These are phyloP conservation scores for Sporisorium graminicola DNA, from an alignment of 1,284 basidiomycete species.

Conservation along the genomic window DNA sequence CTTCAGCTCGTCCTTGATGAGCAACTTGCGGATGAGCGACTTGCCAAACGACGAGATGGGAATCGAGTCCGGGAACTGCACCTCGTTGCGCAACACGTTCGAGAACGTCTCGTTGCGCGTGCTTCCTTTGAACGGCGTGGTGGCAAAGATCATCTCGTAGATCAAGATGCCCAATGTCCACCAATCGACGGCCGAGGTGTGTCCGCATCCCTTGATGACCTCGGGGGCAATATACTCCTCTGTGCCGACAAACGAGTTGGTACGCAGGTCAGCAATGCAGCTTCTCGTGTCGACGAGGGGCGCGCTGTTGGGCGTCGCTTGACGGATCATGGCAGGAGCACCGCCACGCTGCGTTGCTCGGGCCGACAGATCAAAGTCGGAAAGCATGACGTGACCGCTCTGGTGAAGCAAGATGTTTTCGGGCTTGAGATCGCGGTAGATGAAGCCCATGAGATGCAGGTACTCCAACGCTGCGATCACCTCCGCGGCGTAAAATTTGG, in stretches of 20 bases:
- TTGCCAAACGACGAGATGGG: constrained; percentile 84
- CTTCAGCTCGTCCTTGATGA: constrained; percentile 92
- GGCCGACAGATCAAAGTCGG: constrained; percentile 98
- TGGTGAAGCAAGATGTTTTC: constrained; percentile 98
- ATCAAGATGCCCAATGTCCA: constrained; percentile 99
- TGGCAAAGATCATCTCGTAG: constrained; percentile 99
- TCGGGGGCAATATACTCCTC: constrained; percentile 99
- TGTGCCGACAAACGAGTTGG: constrained; percentile 98
- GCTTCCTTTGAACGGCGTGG: constrained; percentile 97
- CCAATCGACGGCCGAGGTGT: constrained; percentile 99
- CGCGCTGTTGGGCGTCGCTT: constrained; percentile 87
- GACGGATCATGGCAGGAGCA: constrained; percentile 89
- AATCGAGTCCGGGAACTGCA: constrained; percentile 87
- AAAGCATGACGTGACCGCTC: constrained; percentile 99
- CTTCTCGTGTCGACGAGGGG: constrained; percentile 95
- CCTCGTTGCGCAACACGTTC: constrained; percentile 90
- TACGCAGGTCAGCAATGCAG: constrained; percentile 96
- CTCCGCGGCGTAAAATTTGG: constrained; percentile 97
- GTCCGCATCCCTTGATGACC: constrained; percentile 96
- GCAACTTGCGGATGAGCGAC: constrained; percentile 84
- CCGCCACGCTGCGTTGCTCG: constrained; percentile 82
- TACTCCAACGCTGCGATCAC: constrained; percentile 97
- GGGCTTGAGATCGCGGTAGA: constrained; percentile 98
- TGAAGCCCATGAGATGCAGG: constrained; percentile 97
- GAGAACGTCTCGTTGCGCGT: constrained; percentile 95